Evolutionary conservation across 805 yeast genomes (phyloP).

Genomic region (Isabelozyma heimii): DNA sequence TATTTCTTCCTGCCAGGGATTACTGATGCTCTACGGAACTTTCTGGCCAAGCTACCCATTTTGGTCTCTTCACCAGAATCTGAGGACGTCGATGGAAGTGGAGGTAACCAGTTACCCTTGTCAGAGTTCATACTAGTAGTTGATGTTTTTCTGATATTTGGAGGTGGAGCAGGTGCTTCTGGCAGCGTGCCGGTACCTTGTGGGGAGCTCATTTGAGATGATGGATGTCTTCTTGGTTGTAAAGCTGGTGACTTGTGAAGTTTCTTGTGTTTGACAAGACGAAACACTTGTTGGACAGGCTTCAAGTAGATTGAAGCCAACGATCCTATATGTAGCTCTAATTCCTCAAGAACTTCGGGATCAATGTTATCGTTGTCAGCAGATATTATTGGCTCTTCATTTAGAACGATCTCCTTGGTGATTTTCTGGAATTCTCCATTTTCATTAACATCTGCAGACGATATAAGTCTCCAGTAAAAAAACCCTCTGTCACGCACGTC

Average conservation of each 20-base stretch:
- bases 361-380: constrained; percentile 70
- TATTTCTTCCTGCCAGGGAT: constrained; percentile 16
- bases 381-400: constrained; percentile 60
- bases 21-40: constrained; percentile 34
- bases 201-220: neutral
- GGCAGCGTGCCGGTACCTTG: neutral
- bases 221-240: constrained; percentile 16
- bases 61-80: constrained; percentile 11
- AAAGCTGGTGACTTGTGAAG: constrained; percentile 49
- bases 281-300: constrained; percentile 78
- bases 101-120: neutral
- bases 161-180: constrained; percentile 4
- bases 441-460: constrained; percentile 37
- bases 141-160: constrained; percentile 1
- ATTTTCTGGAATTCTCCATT: constrained; percentile 39
- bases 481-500: constrained; percentile 84
- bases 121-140: constrained; percentile 2
- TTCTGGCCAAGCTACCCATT: constrained; percentile 26
- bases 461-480: constrained; percentile 80
- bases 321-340: constrained; percentile 78
- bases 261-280: constrained; percentile 52
- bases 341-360: constrained; percentile 68
- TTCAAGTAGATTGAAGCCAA: constrained; percentile 81
- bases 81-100: neutral
- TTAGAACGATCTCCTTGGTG: constrained; percentile 52